These are phyloP conservation scores for Cryphonectria naterciae DNA, from an alignment of 2,329 filamentous ascomycete species.

Conservation along the genomic window DNA sequence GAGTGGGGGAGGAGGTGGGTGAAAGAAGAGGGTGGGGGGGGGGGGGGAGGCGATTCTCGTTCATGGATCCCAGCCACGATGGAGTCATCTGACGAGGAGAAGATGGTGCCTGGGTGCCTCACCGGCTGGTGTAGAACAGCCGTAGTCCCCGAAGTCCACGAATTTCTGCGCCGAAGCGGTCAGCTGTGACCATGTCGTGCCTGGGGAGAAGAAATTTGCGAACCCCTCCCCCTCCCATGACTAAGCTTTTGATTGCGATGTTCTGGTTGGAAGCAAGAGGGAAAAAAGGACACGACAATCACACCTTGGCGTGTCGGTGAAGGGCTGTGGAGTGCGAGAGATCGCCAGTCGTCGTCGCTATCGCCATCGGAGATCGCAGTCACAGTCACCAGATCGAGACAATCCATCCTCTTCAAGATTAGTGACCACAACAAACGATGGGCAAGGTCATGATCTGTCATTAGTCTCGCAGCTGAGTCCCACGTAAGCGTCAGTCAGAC, in stretches of 20 bases:
- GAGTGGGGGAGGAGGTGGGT: background rate
- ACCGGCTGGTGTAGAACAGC: conserved; percentile 1
- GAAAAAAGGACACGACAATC: background rate
- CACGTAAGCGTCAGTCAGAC: background rate
- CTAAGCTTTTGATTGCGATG: background rate
- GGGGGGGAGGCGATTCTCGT: background rate
- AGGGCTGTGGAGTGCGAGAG: background rate
- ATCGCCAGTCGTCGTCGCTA: background rate
- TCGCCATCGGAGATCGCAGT: background rate
- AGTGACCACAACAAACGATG: background rate
- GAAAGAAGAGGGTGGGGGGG: background rate
- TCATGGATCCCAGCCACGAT: background rate
- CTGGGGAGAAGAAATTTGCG: background rate
- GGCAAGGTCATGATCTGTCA: background rate
- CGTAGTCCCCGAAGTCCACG: background rate
- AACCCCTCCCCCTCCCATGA: background rate
- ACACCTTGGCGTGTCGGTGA: background rate
- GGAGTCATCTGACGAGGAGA: background rate
- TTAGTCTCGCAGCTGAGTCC: background rate
- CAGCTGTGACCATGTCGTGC: background rate
- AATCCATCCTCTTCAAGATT: background rate
- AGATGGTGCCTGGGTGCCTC: background rate
- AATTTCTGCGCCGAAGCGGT: background rate
- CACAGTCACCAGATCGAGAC: background rate
- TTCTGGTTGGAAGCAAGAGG: background rate